phyloP scores from a whole-genome alignment of 2,329 filamentous ascomycete species.

The Sporothrix sp. region DNA sequence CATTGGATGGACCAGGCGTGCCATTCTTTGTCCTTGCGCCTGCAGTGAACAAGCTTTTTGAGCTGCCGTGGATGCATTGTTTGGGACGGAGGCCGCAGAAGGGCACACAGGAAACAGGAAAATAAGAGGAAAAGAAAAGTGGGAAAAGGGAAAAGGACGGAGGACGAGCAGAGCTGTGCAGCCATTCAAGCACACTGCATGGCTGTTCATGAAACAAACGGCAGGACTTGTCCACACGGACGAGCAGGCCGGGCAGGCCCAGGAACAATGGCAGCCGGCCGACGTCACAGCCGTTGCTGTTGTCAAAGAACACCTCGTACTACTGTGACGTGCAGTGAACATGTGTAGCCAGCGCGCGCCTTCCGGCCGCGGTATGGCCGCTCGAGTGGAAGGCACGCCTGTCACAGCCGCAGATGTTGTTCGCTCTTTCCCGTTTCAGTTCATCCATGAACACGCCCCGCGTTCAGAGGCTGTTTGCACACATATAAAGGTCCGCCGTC shows the following conservation, averaged over 20 bases:
- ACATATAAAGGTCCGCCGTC: constrained; percentile 5
- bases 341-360: neutral
- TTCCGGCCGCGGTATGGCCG: neutral
- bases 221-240: too few relatives aligned
- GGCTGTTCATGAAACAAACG: constrained; percentile 5
- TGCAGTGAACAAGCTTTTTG: too few relatives aligned
- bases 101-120: neutral
- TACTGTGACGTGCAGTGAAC: neutral
- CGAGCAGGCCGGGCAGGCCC: neutral
- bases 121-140: neutral
- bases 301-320: neutral
- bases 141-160: too few relatives aligned
- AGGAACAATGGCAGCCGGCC: neutral
- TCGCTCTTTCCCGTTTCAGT: neutral
- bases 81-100: too few relatives aligned
- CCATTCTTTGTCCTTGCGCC: neutral
- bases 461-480: neutral
- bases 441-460: neutral
- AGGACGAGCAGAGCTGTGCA: neutral
- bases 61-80: too few relatives aligned
- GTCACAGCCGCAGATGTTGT: neutral
- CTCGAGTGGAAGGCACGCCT: neutral
- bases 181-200: neutral
- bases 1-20: neutral
- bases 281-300: neutral